Evolutionary conservation across 2,329 filamentous ascomycete species (phyloP), one percentile per base, ranked within the genome.

Genomic region (Sclerotinia minor): DNA sequence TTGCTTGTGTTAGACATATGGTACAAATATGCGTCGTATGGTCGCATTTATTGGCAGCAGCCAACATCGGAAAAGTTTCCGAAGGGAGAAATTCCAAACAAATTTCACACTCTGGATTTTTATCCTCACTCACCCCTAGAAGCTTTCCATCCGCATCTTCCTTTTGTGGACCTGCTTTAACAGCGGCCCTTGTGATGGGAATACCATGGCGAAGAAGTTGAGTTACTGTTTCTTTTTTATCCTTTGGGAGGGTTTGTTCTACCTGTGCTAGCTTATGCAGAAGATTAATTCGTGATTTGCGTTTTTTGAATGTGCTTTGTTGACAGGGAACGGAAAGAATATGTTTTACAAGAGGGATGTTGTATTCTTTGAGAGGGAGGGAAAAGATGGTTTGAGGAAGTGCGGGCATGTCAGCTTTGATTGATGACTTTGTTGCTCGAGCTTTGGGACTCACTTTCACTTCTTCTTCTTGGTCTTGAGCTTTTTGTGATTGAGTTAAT

Each of bases 11-110:
- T 5, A 65, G 26, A 58, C 64, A 58, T 1, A 2, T 17, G 4
- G 26, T 21, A 47, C 64, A 65, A 1, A 65, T 65, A 55, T 57
- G 21, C 24, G 59, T 13, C 7, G 19, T 24, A 6, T 61, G 59
- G 5, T 50, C 8, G 29, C 59, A 61, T 38, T 61, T 38, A n/a
- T 9, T 50, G 21, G 0, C 45, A 17, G 24, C 1, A 1, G 8
- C 5, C 2, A 11, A 29, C 5, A 26, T 21, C 2, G 44, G 45
- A 50, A 50, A 61, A 13, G 7, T 26, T 21, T 38, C 5, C 15
- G 45, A 15, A 2, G 45, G 15, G 6, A 61, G 38, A 26, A n/a
- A 2, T 29, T 49, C 21, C 21, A 38, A 38, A 50, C 59, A 61
- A 38, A 61, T n/a, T 38, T 61, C 59, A 19, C 45, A 61, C 9